Conservation (phyloP, 805 yeast species). For the Myxozyma monticola region DNA sequence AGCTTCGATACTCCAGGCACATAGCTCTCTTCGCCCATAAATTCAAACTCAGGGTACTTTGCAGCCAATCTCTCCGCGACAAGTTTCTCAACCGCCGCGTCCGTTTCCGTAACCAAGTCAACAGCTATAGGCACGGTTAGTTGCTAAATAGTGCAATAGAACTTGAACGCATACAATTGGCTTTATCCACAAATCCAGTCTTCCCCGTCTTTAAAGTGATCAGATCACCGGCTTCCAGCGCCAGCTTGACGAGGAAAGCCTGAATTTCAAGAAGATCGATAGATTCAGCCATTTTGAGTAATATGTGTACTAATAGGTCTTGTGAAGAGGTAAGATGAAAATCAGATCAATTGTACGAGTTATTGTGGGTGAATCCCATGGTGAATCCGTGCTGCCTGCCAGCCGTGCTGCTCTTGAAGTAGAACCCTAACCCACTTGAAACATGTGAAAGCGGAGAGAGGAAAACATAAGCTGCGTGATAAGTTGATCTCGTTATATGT, state of each 20-base stretch:
- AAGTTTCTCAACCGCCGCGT: slow-evolving; percentile 53
- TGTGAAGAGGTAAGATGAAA: no score
- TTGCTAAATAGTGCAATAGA: background rate
- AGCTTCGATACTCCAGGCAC: slow-evolving; percentile 50
- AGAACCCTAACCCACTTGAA: no score
- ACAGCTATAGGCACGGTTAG: slow-evolving; percentile 43
- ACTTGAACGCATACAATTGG: slow-evolving; percentile 40
- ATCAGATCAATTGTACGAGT: no score
- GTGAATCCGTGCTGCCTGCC: no score
- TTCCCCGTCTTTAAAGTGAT: slow-evolving; percentile 52
- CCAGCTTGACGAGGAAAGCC: slow-evolving; percentile 44
- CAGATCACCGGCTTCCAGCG: slow-evolving; percentile 51
- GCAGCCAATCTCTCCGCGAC: slow-evolving; percentile 40
- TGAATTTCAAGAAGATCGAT: slow-evolving; percentile 40
- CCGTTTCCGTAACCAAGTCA: slow-evolving; percentile 63
- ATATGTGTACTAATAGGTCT: no score
- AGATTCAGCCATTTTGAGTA: background rate
- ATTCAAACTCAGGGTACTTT: slow-evolving; percentile 51
- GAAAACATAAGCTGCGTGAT: no score
- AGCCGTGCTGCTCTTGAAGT: no score
- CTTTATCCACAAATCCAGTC: slow-evolving; percentile 53
- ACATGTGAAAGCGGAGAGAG: no score
- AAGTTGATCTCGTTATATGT: no score
- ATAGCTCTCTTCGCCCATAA: slow-evolving; percentile 64
- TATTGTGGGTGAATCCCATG: no score